phyloP scores from a whole-genome alignment of 495 filamentous ascomycete genomes.

The Polyplosphaeria fusca region DNA sequence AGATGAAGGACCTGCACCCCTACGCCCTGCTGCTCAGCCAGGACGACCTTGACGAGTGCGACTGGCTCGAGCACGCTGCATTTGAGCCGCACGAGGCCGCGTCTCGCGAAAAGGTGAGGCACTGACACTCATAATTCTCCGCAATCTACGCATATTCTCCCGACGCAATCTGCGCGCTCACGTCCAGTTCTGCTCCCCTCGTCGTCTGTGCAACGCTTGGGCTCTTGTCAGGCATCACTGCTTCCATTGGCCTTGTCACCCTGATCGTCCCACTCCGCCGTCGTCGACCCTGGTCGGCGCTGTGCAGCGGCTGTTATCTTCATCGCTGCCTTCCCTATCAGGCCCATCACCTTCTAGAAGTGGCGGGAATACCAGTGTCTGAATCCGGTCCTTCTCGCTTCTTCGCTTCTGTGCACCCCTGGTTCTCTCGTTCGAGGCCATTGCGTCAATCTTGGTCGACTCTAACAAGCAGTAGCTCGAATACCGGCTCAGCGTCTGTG shows the following conservation, averaged over 20 bases:
- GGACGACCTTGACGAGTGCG: slow-evolving; percentile 72
- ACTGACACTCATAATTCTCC: slow-evolving; percentile 4
- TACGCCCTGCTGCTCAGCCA: slow-evolving; percentile 68
- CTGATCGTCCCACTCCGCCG: slow-evolving; percentile 9
- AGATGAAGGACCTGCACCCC: slow-evolving; percentile 51
- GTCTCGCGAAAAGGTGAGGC: slow-evolving; percentile 72
- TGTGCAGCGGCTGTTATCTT: background rate
- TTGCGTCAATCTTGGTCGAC: no score
- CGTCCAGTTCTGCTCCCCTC: background rate
- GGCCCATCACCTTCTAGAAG: no score
- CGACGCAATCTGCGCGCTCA: background rate
- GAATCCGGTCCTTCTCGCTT: background rate
- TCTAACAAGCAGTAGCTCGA: slow-evolving; percentile 56
- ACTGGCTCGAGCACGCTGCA: slow-evolving; percentile 68
- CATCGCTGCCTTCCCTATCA: background rate
- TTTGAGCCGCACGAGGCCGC: slow-evolving; percentile 72
- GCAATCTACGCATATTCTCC: background rate
- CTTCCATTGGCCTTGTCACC: background rate
- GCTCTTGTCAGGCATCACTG: slow-evolving; percentile 2
- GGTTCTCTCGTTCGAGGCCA: background rate
- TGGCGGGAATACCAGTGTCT: background rate
- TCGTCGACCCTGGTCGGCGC: background rate
- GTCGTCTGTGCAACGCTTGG: slow-evolving; percentile 7
- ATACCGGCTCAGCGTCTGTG: slow-evolving; percentile 74
- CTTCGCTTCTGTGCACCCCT: background rate